Percentiles rank a stretch among this genome's conserved stretches.
Conservation (phyloP, 2,329 filamentous ascomycete genomes). For the Exophiala phaeomuriformis region DNA sequence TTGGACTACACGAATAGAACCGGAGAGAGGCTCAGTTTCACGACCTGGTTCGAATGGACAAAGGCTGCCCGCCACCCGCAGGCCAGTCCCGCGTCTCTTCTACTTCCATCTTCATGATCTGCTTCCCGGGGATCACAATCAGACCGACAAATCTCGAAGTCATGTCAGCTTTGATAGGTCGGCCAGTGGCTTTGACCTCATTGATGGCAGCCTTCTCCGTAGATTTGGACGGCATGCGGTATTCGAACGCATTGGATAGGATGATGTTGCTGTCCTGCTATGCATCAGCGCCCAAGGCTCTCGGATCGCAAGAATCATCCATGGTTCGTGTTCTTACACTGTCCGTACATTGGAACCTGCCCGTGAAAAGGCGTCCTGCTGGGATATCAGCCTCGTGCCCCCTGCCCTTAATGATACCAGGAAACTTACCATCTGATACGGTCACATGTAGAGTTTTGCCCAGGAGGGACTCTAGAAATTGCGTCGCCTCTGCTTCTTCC, state of each 20-base stretch:
- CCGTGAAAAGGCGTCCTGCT: conserved; percentile 76
- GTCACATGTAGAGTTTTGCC: conserved; percentile 26
- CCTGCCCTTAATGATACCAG: not conserved
- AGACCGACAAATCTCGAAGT: conserved; percentile 79
- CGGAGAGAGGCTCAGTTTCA: conserved; percentile 1
- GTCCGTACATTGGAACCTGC: conserved; percentile 91
- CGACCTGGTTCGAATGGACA: conserved; percentile 19
- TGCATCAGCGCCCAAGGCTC: conserved; percentile 1
- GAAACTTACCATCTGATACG: conserved; percentile 19
- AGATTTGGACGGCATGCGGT: conserved; percentile 62
- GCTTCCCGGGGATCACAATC: conserved; percentile 77
- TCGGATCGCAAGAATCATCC: not conserved
- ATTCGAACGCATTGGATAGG: conserved; percentile 78
- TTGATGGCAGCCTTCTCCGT: conserved; percentile 40
- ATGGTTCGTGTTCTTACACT: conserved; percentile 49
- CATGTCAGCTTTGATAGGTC: conserved; percentile 59
- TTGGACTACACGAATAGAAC: too few species aligned
- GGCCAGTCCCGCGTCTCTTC: conserved; percentile 50
- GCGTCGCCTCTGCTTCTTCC: conserved; percentile 24
- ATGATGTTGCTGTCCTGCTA: conserved; percentile 78
- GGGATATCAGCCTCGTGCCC: not conserved
- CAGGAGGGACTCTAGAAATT: conserved; percentile 24
- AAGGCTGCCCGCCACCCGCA: conserved; percentile 9
- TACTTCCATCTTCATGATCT: conserved; percentile 81
- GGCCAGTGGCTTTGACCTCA: conserved; percentile 29